Evolutionary conservation across 2,329 filamentous ascomycete species (phyloP).

Genomic region (Fusarium praegraminearum): DNA sequence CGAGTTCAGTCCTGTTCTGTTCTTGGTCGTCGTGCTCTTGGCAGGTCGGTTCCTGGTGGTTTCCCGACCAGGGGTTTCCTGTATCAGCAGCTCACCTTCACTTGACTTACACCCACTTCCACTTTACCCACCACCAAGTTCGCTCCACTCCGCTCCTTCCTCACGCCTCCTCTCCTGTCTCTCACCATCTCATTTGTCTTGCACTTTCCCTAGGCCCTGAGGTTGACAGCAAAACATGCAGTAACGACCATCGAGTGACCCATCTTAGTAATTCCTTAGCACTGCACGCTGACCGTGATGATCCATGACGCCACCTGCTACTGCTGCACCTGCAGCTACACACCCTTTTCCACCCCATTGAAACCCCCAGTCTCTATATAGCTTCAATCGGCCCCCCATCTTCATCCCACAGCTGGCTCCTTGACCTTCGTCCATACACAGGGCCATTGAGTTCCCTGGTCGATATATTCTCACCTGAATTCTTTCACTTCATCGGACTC

Average conservation of each 20-base stretch:
- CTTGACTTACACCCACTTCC: conserved; percentile 12
- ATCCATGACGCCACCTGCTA: conserved; percentile 16
- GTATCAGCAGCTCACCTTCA: conserved; percentile 32
- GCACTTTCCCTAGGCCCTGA: conserved; percentile 11
- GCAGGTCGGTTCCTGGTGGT: conserved; percentile 8
- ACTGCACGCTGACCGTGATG: conserved; percentile 39
- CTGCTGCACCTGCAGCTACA: conserved; percentile 16
- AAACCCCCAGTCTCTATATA: conserved; percentile 48
- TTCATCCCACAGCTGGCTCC: conserved; percentile 13
- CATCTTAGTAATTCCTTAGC: conserved; percentile 16
- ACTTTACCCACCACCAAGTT: conserved; percentile 9
- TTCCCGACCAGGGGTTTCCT: conserved; percentile 32
- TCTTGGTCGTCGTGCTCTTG: conserved; percentile 16
- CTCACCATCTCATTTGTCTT: conserved; percentile 30
- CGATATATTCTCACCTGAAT: conserved; percentile 32
- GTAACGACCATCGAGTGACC: not conserved
- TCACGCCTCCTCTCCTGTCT: conserved; percentile 31
- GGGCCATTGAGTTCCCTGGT: conserved; percentile 46
- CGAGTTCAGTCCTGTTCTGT: conserved; percentile 4
- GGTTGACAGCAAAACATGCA: not conserved
- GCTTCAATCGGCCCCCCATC: conserved; percentile 44
- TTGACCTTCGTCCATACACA: conserved; percentile 38
- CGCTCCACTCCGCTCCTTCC: conserved; percentile 16
- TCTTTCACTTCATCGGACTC: not conserved
- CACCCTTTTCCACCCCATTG: conserved; percentile 30